Percentiles rank a stretch among this genome's conserved stretches.
Conservation (phyloP, 495 filamentous ascomycete species). For the Thozetella sp. region DNA sequence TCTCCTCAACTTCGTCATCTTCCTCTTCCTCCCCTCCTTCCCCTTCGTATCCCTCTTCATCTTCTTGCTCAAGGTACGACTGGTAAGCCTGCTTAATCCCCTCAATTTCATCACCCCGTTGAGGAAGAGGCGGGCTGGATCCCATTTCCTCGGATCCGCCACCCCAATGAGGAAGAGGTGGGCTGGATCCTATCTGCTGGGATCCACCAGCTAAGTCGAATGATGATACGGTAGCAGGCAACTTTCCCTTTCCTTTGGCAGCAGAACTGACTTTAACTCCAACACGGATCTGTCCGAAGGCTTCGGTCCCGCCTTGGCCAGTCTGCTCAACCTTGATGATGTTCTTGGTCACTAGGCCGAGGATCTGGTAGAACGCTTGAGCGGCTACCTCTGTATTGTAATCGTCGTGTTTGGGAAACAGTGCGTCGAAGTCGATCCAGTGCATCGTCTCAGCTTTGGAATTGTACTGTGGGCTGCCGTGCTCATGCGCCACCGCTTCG, state of each 20-base stretch:
- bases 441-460: slow-evolving; percentile 32
- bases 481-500: slow-evolving; percentile 30
- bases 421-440: slow-evolving; percentile 58
- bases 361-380: slow-evolving; percentile 73
- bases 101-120: background rate
- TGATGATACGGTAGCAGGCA: background rate
- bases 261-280: slow-evolving; percentile 17
- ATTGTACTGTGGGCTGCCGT: slow-evolving; percentile 35
- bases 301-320: slow-evolving; percentile 15
- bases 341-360: slow-evolving; percentile 69
- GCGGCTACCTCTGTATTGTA: slow-evolving; percentile 64
- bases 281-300: slow-evolving; percentile 40
- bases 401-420: slow-evolving; percentile 54
- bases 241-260: background rate
- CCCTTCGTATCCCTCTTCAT: background rate
- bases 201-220: too few species aligned
- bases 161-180: background rate
- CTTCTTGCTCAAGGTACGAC: background rate
- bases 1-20: background rate
- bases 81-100: background rate
- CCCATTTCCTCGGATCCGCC: background rate
- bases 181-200: background rate
- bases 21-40: background rate
- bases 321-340: slow-evolving; percentile 58
- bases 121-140: background rate